Evolutionary conservation across 108 stramenopile genomes (phyloP), one percentile per base, ranked within the genome.

Genomic region (Cyclotella choctawhatcheeana): DNA sequence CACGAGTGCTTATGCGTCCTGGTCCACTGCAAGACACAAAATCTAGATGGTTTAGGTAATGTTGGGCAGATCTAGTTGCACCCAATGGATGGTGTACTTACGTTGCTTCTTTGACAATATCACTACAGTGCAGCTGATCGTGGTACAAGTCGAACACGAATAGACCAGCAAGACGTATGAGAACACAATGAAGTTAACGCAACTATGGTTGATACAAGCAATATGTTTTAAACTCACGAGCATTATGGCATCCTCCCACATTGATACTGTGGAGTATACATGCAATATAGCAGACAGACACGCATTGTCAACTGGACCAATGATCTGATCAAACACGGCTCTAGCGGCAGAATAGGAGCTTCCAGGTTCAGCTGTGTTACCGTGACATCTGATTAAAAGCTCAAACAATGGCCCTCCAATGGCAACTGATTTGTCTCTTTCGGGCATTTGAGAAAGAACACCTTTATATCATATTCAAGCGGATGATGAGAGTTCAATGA

Each of bases 281-380:
- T 53, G 75, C 33, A 89, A 59, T 43, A 89, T 85, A 17, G 87
- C 85, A 22, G 86, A 82, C n/a, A 92, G 63, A 63, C 88, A 89
- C 0, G 76, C 63, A 3, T 75, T 81, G 61, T 91, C 83, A 20
- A 63, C 60, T 5, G 64, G 79, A 29, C 85, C 86, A 40, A 64
- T 48, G 48, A 89, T 89, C 45, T 58, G 60, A 31, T 86, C 58
- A 59, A 76, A 85, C 6, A 79, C 66, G 26, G 20, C 44, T 58
- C 72, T 63, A 2, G 88, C 85, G 20, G 84, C 61, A 20, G 84
- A 70, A 60, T 76, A 81, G 0, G 68, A 59, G 16, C 20, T 26
- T 4, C 43, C 40, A 10, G 44, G 37, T 31, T 82, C 71, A 31
- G 69, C 21, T 37, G 27, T 66, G 22, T 70, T 44, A 32, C 77